Evolutionary conservation across 1,284 basidiomycete genomes (phyloP).

Genomic region (Trichosporon faecale): DNA sequence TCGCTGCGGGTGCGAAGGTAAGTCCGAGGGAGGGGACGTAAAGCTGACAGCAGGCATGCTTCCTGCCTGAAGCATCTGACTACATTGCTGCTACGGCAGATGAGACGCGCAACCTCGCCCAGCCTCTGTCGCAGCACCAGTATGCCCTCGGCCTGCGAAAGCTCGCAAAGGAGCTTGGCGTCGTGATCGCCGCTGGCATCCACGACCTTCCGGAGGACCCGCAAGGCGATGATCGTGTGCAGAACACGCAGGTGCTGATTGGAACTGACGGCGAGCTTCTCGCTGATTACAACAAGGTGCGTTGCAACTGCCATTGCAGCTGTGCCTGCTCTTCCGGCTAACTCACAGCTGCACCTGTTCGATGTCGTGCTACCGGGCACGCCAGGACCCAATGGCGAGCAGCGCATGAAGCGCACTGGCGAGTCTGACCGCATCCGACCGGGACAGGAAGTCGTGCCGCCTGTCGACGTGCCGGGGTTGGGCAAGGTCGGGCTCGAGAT

Average conservation of each 20-base stretch:
- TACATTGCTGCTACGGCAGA: slow-evolving; percentile 53
- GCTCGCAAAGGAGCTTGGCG: slow-evolving; percentile 48
- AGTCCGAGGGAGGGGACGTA: slow-evolving; percentile 1
- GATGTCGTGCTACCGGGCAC: slow-evolving; percentile 52
- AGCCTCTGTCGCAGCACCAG: slow-evolving; percentile 35
- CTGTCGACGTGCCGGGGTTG: slow-evolving; percentile 42
- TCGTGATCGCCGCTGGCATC: slow-evolving; percentile 54
- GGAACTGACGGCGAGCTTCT: slow-evolving; percentile 48
- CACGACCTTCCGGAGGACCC: slow-evolving; percentile 53
- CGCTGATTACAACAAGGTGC: slow-evolving; percentile 52
- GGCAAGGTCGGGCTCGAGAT: slow-evolving; percentile 56
- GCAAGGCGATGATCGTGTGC: slow-evolving; percentile 47
- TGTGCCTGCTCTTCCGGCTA: not conserved
- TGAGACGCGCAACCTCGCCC: slow-evolving; percentile 37
- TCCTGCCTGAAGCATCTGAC: slow-evolving; percentile 57
- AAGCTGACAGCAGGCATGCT: slow-evolving; percentile 40
- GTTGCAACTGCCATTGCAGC: not conserved
- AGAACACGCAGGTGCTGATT: slow-evolving; percentile 56
- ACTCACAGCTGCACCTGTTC: slow-evolving; percentile 54
- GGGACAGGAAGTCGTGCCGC: slow-evolving; percentile 44
- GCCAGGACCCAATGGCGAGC: slow-evolving; percentile 24
- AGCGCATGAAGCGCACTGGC: slow-evolving; percentile 27
- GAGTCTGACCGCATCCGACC: slow-evolving; percentile 45
- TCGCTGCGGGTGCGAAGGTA: slow-evolving; percentile 50
- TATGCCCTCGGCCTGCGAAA: slow-evolving; percentile 46